Conservation (phyloP, 2,329 filamentous ascomycete genomes). For the Colletotrichum sp. region DNA sequence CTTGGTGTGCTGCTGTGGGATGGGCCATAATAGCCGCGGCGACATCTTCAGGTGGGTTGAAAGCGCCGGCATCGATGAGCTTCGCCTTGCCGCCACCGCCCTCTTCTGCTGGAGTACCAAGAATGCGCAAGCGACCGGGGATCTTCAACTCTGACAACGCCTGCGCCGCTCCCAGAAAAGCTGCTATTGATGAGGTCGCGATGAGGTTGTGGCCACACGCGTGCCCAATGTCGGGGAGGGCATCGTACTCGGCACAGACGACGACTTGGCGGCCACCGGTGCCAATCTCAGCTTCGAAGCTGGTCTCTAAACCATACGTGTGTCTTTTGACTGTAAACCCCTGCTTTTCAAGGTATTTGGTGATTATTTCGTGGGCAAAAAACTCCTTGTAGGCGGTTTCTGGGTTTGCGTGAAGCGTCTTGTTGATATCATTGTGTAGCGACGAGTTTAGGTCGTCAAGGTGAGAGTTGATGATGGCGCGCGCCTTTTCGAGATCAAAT, state of each 20-base stretch:
- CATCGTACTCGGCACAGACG: slow-evolving; percentile 54
- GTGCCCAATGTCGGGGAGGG: slow-evolving; percentile 50
- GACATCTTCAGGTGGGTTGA: slow-evolving; percentile 23
- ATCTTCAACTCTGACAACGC: slow-evolving; percentile 32
- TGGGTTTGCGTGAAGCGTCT: slow-evolving; percentile 46
- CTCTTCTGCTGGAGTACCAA: slow-evolving; percentile 50
- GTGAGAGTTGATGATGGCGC: slow-evolving; percentile 23
- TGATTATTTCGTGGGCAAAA: slow-evolving; percentile 56
- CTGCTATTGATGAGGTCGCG: slow-evolving; percentile 42
- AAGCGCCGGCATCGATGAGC: slow-evolving; percentile 37
- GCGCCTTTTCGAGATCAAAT: slow-evolving; percentile 22
- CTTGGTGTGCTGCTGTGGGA: slow-evolving; percentile 13
- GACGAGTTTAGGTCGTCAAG: slow-evolving; percentile 24
- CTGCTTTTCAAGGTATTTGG: slow-evolving; percentile 44
- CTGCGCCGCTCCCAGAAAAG: slow-evolving; percentile 42
- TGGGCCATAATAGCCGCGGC: slow-evolving; percentile 44
- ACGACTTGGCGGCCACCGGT: slow-evolving; percentile 44
- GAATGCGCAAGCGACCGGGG: slow-evolving; percentile 41
- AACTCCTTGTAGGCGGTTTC: slow-evolving; percentile 58
- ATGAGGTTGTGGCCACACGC: slow-evolving; percentile 53
- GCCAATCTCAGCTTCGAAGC: slow-evolving; percentile 53
- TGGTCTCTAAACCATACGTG: slow-evolving; percentile 56
- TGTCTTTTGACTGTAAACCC: slow-evolving; percentile 52
- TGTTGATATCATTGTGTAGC: slow-evolving; percentile 23
- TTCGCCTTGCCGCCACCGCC: slow-evolving; percentile 46